Percentiles rank a stretch among this genome's conserved stretches.
Evolutionary conservation across 805 yeast genomes (phyloP).

Genomic region (Wickerhamomyces ciferrii): DNA sequence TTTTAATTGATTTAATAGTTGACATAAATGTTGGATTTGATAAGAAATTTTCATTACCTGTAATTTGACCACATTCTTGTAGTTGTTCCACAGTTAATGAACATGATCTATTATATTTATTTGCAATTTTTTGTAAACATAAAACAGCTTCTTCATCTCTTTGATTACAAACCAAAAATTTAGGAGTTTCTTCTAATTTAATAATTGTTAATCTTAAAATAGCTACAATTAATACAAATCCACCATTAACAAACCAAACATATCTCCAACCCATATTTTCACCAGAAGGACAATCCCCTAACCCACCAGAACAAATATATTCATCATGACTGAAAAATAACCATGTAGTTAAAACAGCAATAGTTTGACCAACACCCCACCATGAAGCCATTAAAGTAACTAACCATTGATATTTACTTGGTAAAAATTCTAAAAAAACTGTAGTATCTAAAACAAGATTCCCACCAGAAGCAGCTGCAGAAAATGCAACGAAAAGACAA

Average conservation of each 20-base stretch:
- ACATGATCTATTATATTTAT: constrained; percentile 33
- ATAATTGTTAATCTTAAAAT: constrained; percentile 38
- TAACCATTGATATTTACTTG: constrained; percentile 42
- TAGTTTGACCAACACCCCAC: constrained; percentile 56
- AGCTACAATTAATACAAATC: constrained; percentile 40
- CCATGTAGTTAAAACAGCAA: constrained; percentile 43
- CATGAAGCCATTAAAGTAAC: constrained; percentile 45
- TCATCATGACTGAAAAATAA: constrained; percentile 38
- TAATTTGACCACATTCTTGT: constrained; percentile 36
- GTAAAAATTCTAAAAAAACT: constrained; percentile 43
- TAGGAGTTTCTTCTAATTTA: constrained; percentile 46
- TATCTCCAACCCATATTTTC: constrained; percentile 56
- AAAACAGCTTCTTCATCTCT: constrained; percentile 43
- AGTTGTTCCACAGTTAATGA: constrained; percentile 42
- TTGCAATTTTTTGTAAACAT: constrained; percentile 38
- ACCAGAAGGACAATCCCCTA: constrained; percentile 32
- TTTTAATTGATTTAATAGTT: constrained; percentile 23
- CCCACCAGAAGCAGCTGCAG: constrained; percentile 45
- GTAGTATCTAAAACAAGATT: constrained; percentile 46
- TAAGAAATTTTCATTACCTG: constrained; percentile 20
- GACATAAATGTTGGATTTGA: constrained; percentile 22
- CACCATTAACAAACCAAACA: constrained; percentile 46
- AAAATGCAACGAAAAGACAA: constrained; percentile 38
- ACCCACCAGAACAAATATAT: constrained; percentile 41
- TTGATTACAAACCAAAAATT: constrained; percentile 42